phyloP scores from a whole-genome alignment of 2,329 filamentous ascomycete species.

The Davidsoniella neocaledoniae region DNA sequence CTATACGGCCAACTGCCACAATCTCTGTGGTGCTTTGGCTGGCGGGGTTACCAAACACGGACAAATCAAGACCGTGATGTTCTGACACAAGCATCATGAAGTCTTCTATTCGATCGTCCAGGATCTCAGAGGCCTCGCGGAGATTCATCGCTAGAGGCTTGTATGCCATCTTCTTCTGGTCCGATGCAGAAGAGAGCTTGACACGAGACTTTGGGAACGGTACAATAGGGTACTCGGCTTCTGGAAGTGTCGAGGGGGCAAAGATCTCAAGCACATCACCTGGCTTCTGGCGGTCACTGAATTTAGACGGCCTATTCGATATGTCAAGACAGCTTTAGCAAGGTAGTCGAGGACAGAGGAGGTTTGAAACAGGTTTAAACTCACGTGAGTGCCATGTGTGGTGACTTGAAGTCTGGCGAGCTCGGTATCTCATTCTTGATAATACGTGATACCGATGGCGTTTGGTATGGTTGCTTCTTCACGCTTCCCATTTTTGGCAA shows the following conservation, averaged over 20 bases:
- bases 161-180: slow-evolving; percentile 80
- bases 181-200: slow-evolving; percentile 70
- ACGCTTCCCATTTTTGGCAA: slow-evolving; percentile 16
- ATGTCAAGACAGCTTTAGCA: background rate
- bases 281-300: slow-evolving; percentile 59
- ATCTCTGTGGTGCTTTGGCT: slow-evolving; percentile 72
- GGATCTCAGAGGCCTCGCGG: slow-evolving; percentile 77
- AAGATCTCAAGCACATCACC: slow-evolving; percentile 73
- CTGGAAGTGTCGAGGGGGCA: slow-evolving; percentile 41
- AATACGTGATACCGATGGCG: slow-evolving; percentile 29
- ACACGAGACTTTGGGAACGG: slow-evolving; percentile 62
- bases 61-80: slow-evolving; percentile 59
- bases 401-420: slow-evolving; percentile 25
- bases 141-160: slow-evolving; percentile 91
- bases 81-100: slow-evolving; percentile 60
- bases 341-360: too few relatives aligned
- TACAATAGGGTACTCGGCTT: slow-evolving; percentile 52
- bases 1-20: slow-evolving; percentile 80
- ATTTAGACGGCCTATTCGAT: slow-evolving; percentile 37
- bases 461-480: slow-evolving; percentile 25
- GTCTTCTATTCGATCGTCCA: slow-evolving; percentile 90
- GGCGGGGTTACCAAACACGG: slow-evolving; percentile 73
- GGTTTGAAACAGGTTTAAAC: background rate
- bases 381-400: slow-evolving; percentile 6
- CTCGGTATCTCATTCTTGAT: slow-evolving; percentile 24